A percentile compares a stretch with the other conserved stretches of the same genome.
These are phyloP conservation scores for Pontederia crassipes DNA, from an alignment of 176 grass and related monocot species.

Conservation along the genomic window DNA sequence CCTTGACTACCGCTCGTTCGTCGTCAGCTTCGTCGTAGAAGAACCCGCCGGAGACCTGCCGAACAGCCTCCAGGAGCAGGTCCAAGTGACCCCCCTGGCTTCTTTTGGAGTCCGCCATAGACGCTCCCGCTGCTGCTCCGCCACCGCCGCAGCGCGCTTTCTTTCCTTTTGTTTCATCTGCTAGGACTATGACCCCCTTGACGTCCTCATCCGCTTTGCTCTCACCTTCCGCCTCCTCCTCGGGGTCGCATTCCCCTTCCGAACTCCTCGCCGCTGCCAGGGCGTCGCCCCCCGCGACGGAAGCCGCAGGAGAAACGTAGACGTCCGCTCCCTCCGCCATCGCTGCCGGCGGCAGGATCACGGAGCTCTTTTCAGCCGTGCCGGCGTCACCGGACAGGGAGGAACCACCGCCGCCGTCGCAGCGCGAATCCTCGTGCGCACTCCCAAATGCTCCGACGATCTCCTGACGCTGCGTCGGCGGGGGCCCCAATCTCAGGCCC, in stretches of 20 bases:
- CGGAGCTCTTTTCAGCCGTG: not conserved
- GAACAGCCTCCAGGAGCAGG: slow-evolving; percentile 19
- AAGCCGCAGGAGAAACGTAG: not conserved
- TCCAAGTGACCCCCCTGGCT: not conserved
- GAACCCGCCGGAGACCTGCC: slow-evolving; percentile 15
- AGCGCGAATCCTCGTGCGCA: not conserved
- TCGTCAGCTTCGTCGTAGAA: slow-evolving; percentile 7
- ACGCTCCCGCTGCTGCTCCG: not conserved
- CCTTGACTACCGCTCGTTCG: not conserved
- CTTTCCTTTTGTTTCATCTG: slow-evolving; percentile 6
- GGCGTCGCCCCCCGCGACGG: not conserved
- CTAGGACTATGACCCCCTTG: not conserved
- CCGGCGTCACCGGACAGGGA: not conserved
- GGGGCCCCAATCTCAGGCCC: slow-evolving; percentile 16
- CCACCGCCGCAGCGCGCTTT: not conserved
- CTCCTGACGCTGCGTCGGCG: slow-evolving; percentile 1
- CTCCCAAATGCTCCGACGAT: slow-evolving; percentile 2
- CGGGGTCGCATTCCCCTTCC: slow-evolving; percentile 19
- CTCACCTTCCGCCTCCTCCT: not conserved
- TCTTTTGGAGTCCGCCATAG: not conserved
- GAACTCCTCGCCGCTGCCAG: not conserved
- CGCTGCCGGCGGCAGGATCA: not conserved
- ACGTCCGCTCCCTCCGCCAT: not conserved
- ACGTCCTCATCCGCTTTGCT: slow-evolving; percentile 4
- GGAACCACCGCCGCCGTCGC: not conserved